Base-by-base conservation (phyloP, 2,329 filamentous ascomycete species). In the Botrytis aclada region DNA sequence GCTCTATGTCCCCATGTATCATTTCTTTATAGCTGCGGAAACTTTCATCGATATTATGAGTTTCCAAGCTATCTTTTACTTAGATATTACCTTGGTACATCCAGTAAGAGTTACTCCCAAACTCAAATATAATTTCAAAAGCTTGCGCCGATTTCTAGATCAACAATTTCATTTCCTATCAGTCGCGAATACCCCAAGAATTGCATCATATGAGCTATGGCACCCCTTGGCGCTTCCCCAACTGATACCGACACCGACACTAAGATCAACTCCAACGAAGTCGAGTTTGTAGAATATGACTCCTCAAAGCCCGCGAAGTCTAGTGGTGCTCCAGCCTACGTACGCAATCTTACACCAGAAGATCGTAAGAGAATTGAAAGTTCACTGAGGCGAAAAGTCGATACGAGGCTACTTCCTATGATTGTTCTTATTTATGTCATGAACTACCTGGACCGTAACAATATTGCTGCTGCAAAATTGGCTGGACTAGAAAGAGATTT, bases 381-480 rank as follows among this genome's bases (percentile, higher is more conserved):
- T 73, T 85, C 84, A 69, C 81, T 93, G 69, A 84, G 86, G 73
- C 85, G 86, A 74, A 93, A 92, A 80, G 88, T 93, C 71, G 91
- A 93, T 79, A 76, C 87, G 14, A 83, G 90, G 69, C 80, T 93
- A 43, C 83, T 93, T 77, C 91, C 91, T 0, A 89, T 90, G 82
- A 84, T 92, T 60, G 87, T 92, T 70, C 77, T 92, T 64, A 92
- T 93, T 85, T 93, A 92, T 76, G 89, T 92, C 76, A 83, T 92
- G 83, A 92, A 92, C 77, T 92, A 91, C 78, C 82, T 92, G 20
- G 88, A 90, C 76, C 75, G 80, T 74, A 89, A 88, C 77, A 88
- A 89, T 72, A 88, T 89, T 72, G 87, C 87, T 4, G 83, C 83
- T 39, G 88, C 86, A 5, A 84, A 85, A 75, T 79, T 89, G 9